Base-by-base conservation (phyloP, 2,329 filamentous ascomycete species). In the Clathrospora elynae region DNA sequence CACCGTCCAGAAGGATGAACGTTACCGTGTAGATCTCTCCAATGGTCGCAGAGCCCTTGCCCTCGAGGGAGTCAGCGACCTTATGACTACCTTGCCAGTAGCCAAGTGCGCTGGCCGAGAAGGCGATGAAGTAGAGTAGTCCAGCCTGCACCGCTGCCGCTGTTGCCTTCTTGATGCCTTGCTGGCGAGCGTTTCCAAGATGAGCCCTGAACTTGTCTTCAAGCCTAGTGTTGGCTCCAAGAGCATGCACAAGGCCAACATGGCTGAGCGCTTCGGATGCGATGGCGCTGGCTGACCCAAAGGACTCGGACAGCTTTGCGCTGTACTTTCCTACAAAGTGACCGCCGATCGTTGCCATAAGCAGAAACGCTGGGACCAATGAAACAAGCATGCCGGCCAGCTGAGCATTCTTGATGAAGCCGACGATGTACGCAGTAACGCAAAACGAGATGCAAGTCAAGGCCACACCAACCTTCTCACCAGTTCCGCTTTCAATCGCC, bases 401-500 rank as follows among this genome's bases (percentile, higher is more conserved):
- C 34, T 75, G 75, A 11, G 78, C 73, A 53, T 86, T 76, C 55
- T 84, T 82, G 61, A 83, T 79, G 51, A 88, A 88, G 2, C 83
- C 83, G 11, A 88, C 79, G 4, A 84, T 73, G 49, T 85, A 87
- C 3, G 84, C 81, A 0, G 85, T 82, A 38, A 86, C 61, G 59
- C 87, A 87, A 64, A 86, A 88, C 2, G 82, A 81, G 7, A 80
- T 65, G 35, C 78, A 83, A 16, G 78, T 76, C 4, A 88, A 73
- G 51, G 80, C 78, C 22, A 86, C 79, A 36, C 84, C 84, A 11
- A 86, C 84, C 63, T 88, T 88, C 66, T 88, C 85, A 1, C 81
- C 84, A 0, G 84, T 86, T 10, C 85, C 85, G 0, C 79, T 78
- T 57, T 85, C 84, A 36, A 88, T 81, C 1, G 80, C 78, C 45